These are phyloP conservation scores for Eimeria acervulina DNA, from an alignment of 169 alveolate genomes.

Conservation along the genomic window DNA sequence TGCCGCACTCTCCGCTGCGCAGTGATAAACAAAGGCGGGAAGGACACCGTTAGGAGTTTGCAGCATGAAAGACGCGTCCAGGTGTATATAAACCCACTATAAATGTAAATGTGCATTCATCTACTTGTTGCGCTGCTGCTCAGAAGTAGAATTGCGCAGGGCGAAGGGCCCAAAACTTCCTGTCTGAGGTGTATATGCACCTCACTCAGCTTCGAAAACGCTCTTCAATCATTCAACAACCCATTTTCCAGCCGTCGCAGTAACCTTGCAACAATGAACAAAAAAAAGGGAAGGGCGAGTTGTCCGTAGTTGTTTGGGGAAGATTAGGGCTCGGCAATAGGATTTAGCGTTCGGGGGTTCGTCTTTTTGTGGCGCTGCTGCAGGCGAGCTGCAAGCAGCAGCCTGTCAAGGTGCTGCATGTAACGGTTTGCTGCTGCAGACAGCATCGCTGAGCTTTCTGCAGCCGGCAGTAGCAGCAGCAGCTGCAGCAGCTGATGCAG, in stretches of 20 bases:
- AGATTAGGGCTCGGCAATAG: background rate
- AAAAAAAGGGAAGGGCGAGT: background rate
- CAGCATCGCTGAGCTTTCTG: background rate
- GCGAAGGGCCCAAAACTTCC: background rate
- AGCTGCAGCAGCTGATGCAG: slow-evolving; percentile 63
- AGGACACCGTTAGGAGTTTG: slow-evolving; percentile 9
- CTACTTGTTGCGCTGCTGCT: background rate
- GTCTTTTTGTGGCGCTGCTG: slow-evolving; percentile 47
- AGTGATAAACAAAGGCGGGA: background rate
- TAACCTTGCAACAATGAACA: background rate
- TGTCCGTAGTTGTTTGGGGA: background rate
- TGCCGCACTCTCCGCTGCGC: slow-evolving; percentile 7
- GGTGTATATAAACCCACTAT: background rate
- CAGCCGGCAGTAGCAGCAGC: slow-evolving; percentile 38
- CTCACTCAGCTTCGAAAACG: background rate
- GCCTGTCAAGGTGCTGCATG: slow-evolving; percentile 10
- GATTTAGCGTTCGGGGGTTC: background rate
- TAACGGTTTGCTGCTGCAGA: slow-evolving; percentile 54
- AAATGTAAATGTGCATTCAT: background rate
- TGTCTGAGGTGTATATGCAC: background rate
- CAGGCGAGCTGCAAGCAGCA: slow-evolving; percentile 58
- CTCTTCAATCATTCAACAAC: background rate
- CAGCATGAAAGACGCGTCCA: background rate
- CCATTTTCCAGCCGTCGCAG: background rate
- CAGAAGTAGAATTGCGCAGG: background rate